phyloP scores from a whole-genome alignment of 768 basidiomycete species.

The Butyriboletus loyo region DNA sequence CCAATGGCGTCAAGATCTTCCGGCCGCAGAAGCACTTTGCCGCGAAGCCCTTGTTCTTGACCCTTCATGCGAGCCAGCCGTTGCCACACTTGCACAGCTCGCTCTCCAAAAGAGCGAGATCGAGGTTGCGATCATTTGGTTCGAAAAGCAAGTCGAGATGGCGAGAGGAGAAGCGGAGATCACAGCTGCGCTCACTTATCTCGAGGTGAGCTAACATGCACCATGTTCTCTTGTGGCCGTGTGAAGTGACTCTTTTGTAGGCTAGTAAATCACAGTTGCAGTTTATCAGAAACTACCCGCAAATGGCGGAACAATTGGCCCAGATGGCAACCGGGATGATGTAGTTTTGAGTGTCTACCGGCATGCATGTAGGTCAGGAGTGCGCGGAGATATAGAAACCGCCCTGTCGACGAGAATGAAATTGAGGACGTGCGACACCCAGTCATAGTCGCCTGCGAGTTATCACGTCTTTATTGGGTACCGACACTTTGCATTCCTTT shows the following conservation, averaged over 20 bases:
- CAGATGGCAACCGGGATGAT: constrained; percentile 43
- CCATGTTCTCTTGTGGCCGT: neutral
- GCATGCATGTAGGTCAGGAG: constrained; percentile 11
- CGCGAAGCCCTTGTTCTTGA: constrained; percentile 86
- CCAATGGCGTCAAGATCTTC: constrained; percentile 93
- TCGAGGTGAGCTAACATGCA: constrained; percentile 53
- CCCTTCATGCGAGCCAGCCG: constrained; percentile 92
- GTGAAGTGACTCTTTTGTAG: constrained; percentile 34
- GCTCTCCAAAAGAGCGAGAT: constrained; percentile 89
- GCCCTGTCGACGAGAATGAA: constrained; percentile 1
- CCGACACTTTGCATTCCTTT: neutral
- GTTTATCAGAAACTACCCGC: constrained; percentile 81
- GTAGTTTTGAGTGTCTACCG: constrained; percentile 13
- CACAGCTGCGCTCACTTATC: constrained; percentile 69
- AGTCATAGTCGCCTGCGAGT: neutral
- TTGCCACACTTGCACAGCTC: constrained; percentile 93
- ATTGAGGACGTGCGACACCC: neutral
- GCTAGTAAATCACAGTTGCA: constrained; percentile 80
- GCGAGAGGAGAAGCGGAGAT: constrained; percentile 92
- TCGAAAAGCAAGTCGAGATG: constrained; percentile 77
- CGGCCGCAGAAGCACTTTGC: constrained; percentile 79
- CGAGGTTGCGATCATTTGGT: constrained; percentile 81
- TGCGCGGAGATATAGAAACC: constrained; percentile 16
- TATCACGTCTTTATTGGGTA: constrained; percentile 13
- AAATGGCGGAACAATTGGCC: constrained; percentile 69